These are phyloP conservation scores for Penicillium sp. DNA, from an alignment of 2,329 filamentous ascomycete genomes.

Conservation along the genomic window DNA sequence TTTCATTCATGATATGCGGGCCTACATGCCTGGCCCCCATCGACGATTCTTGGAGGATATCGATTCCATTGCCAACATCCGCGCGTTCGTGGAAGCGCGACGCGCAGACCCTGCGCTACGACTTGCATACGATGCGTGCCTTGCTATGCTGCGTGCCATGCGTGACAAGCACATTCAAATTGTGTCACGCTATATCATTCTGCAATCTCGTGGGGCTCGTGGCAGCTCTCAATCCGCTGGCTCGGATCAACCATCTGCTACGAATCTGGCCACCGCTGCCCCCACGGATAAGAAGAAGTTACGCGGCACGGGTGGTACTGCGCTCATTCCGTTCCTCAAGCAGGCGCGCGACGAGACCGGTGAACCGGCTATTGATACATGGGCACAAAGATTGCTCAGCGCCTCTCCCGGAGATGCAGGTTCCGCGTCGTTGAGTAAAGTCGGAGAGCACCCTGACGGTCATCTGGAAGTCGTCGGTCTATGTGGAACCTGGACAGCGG, in stretches of 20 bases:
- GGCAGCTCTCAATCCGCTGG: slow-evolving; percentile 61
- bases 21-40: slow-evolving; percentile 94
- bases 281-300: slow-evolving; percentile 57
- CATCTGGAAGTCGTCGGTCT: slow-evolving; percentile 65
- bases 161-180: slow-evolving; percentile 96
- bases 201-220: slow-evolving; percentile 75
- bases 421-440: slow-evolving; percentile 50
- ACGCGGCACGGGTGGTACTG: slow-evolving; percentile 88
- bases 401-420: slow-evolving; percentile 45
- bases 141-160: slow-evolving; percentile 73
- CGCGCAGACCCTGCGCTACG: slow-evolving; percentile 63
- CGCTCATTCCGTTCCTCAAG: slow-evolving; percentile 91
- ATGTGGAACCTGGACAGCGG: slow-evolving; percentile 84
- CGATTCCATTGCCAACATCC: slow-evolving; percentile 77
- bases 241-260: slow-evolving; percentile 39
- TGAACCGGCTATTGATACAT: slow-evolving; percentile 76
- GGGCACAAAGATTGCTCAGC: slow-evolving; percentile 59
- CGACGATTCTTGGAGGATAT: slow-evolving; percentile 85
- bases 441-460: slow-evolving; percentile 54
- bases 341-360: slow-evolving; percentile 95
- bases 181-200: slow-evolving; percentile 91
- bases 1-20: slow-evolving; percentile 95
- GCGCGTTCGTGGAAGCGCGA: slow-evolving; percentile 70
- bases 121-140: slow-evolving; percentile 85
- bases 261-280: slow-evolving; percentile 57